Evolutionary conservation across 2,329 filamentous ascomycete species (phyloP).

Genomic region (Trichoderma gracile): DNA sequence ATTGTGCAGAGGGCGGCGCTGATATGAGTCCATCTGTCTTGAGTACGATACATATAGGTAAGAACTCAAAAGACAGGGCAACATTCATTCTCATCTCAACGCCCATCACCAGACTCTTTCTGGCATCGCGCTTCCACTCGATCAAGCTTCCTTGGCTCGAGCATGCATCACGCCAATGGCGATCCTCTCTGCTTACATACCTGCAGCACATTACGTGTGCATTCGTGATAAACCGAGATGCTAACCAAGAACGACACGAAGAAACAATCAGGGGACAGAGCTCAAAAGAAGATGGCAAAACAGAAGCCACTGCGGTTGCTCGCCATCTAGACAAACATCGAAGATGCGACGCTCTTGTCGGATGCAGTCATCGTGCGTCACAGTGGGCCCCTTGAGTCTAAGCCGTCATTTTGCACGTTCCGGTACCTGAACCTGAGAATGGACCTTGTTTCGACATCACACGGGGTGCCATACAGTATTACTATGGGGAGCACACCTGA

Average conservation of each 20-base stretch:
- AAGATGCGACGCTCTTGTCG: too few relatives aligned
- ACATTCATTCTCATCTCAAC: background rate
- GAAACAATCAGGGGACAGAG: background rate
- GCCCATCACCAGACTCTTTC: background rate
- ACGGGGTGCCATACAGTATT: too few relatives aligned
- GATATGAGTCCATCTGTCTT: too few relatives aligned
- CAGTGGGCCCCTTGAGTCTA: conserved; percentile 3
- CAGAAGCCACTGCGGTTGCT: background rate
- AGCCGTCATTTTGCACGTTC: conserved; percentile 5
- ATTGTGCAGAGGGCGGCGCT: too few relatives aligned
- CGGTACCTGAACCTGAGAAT: background rate
- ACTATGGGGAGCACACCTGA: too few relatives aligned
- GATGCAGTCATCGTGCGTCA: conserved; percentile 6
- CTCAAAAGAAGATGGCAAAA: background rate
- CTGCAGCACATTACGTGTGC: too few relatives aligned
- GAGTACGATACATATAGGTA: too few relatives aligned
- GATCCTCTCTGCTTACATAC: conserved; percentile 16
- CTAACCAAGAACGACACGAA: background rate
- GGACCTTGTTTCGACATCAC: background rate
- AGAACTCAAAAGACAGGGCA: too few relatives aligned
- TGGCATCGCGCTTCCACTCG: background rate
- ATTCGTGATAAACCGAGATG: too few relatives aligned
- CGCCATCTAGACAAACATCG: too few relatives aligned
- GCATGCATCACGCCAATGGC: background rate
- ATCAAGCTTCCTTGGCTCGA: conserved; percentile 11